Conservation (phyloP, 192 early-diverging fungal genomes). For the Umbelopsis isabellina region DNA sequence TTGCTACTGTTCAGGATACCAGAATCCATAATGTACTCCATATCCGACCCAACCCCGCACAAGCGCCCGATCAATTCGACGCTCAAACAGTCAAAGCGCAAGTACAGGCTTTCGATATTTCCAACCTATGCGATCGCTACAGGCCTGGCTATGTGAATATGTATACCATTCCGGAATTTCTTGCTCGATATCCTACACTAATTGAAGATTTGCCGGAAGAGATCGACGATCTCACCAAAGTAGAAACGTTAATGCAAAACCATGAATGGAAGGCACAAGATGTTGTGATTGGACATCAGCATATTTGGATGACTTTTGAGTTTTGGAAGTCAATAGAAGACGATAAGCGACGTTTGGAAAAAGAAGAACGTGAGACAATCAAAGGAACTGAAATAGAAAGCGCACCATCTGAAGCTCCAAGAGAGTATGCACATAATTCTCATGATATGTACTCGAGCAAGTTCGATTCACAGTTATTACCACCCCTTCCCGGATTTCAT, state of each 20-base stretch:
- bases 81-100: conserved; percentile 63
- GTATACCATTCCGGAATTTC: conserved; percentile 73
- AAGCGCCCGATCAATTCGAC: conserved; percentile 56
- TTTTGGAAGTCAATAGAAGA: conserved; percentile 70
- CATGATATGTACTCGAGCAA: not conserved
- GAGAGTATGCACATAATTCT: not conserved
- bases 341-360: conserved; percentile 58
- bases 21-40: conserved; percentile 82
- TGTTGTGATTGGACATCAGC: conserved; percentile 47
- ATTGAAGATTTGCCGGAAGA: conserved; percentile 31
- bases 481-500: conserved; percentile 10
- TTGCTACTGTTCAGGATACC: conserved; percentile 71
- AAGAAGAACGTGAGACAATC: conserved; percentile 50
- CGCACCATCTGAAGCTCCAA: not conserved
- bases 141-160: conserved; percentile 65
- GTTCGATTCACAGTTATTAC: not conserved
- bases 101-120: conserved; percentile 64
- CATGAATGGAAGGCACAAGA: conserved; percentile 41
- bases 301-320: conserved; percentile 62
- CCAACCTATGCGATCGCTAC: conserved; percentile 64
- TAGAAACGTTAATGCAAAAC: conserved; percentile 27
- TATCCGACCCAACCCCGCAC: conserved; percentile 64
- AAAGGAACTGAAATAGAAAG: conserved; percentile 24
- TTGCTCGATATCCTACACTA: conserved; percentile 61
- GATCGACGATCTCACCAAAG: conserved; percentile 8